These are phyloP conservation scores for Malus hybrid DNA, from an alignment of 331 rosid genomes.

Conservation along the genomic window DNA sequence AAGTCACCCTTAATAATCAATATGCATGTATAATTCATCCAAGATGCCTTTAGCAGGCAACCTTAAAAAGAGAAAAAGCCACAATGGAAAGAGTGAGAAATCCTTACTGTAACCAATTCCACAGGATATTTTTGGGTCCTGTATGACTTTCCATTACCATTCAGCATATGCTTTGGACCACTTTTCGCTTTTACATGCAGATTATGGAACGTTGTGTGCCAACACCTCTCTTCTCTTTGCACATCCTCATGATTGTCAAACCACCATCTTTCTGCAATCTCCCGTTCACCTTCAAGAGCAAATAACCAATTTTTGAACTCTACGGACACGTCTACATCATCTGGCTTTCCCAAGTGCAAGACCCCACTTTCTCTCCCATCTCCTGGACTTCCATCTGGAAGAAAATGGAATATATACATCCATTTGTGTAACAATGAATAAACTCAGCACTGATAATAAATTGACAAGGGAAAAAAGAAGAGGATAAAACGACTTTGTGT, in stretches of 20 bases:
- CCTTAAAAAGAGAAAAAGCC: background rate
- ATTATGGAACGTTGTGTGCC: slow-evolving; percentile 74
- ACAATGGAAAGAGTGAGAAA: background rate
- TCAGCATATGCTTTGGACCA: slow-evolving; percentile 35
- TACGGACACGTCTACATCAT: slow-evolving; percentile 66
- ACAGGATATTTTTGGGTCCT: slow-evolving; percentile 46
- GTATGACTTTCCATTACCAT: slow-evolving; percentile 35
- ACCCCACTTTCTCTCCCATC: slow-evolving; percentile 43
- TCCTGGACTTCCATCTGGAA: slow-evolving; percentile 32
- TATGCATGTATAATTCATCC: background rate
- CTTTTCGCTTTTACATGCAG: slow-evolving; percentile 68
- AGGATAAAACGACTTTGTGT: background rate
- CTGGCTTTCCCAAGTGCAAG: slow-evolving; percentile 70
- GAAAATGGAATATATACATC: slow-evolving; percentile 1
- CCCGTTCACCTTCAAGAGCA: slow-evolving; percentile 87
- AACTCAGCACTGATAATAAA: background rate
- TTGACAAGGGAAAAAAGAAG: background rate
- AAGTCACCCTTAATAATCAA: background rate
- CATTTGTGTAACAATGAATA: background rate
- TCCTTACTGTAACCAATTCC: slow-evolving; percentile 64
- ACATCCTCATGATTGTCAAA: slow-evolving; percentile 43
- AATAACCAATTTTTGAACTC: slow-evolving; percentile 87
- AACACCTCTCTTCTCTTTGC: slow-evolving; percentile 78
- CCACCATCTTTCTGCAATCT: slow-evolving; percentile 71
- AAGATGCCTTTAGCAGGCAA: background rate